Evolutionary conservation across 164 flowering plant species (phyloP), one percentile per base, ranked within the genome.

Genomic region (Malania oleifera): DNA sequence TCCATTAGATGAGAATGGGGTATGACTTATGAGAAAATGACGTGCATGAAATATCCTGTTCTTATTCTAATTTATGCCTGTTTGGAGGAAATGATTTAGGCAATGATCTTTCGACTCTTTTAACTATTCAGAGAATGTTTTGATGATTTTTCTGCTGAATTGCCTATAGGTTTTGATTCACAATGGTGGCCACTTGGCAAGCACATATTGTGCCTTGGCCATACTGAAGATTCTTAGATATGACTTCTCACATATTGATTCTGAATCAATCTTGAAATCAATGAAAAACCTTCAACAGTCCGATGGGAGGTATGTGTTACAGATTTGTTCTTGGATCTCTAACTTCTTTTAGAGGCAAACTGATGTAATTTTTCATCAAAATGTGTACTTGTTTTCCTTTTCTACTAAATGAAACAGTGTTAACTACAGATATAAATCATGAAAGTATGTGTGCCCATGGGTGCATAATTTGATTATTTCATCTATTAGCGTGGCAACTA

Each of bases 201-300:
- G 95, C 69, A 88, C 99, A 0, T 95, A 91, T 59, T 83, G 87
- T 75, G 99, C 93, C 12, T 61, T 95, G 27, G 81, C 90, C 26
- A 85, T 95, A 63, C 73, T 95, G 39, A 91, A 77, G 78, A 83
- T 74, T 25, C 69, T 91, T 74, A 96, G 89, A 56, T 80, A 80
- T 58, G 60, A 84, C 60, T 70, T 91, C 23, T 66, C 77, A 34
- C 65, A 35, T 56, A 56, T 89, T 62, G 77, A 84, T 59, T 57
- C 73, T 44, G 74, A 78, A 37, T 52, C 77, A 19, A 75, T 95
- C 26, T 60, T 76, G 71, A 63, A 59, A 40, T 85, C 96, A 19
- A 81, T 95, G 88, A 85, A 70, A 75, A 72, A 73, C 63, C 97
- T 95, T 64, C 99, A 91, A 68, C 88, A 84, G 58, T 73, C 78